phyloP scores from a whole-genome alignment of 75 land plant species.

The Larix kaempferi region DNA sequence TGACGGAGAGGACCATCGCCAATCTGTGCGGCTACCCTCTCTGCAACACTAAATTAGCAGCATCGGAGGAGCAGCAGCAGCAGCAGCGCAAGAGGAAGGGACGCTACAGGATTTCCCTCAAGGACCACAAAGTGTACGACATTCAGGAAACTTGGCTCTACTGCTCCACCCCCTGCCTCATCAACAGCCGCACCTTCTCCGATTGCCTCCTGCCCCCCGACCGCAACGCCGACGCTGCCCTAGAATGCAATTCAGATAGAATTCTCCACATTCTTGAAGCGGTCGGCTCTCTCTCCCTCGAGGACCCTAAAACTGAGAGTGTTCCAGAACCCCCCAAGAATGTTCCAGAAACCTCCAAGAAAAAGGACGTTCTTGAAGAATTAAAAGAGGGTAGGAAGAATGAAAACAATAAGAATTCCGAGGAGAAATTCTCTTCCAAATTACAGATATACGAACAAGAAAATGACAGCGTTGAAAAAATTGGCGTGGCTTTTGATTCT shows the following conservation, averaged over 20 bases:
- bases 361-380: conserved; percentile 23
- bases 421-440: conserved; percentile 24
- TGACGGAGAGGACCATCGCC: conserved; percentile 64
- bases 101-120: conserved; percentile 70
- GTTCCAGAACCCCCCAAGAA: background rate
- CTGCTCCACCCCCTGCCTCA: conserved; percentile 63
- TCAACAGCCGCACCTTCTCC: conserved; percentile 61
- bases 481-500: background rate
- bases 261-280: conserved; percentile 5
- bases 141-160: conserved; percentile 64
- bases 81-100: conserved; percentile 38
- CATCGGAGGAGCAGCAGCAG: conserved; percentile 15
- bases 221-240: conserved; percentile 26
- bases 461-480: conserved; percentile 32
- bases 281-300: background rate
- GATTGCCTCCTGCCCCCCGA: conserved; percentile 26
- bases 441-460: conserved; percentile 52
- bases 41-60: conserved; percentile 46
- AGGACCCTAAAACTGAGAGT: background rate
- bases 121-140: conserved; percentile 90
- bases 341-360: background rate
- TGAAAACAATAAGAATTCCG: conserved; percentile 2
- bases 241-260: background rate
- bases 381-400: conserved; percentile 17
- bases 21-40: conserved; percentile 73